Percentiles rank a stretch among this genome's conserved stretches.
Conservation (phyloP, 257 asterid species). For the Nicotiana otophora region DNA sequence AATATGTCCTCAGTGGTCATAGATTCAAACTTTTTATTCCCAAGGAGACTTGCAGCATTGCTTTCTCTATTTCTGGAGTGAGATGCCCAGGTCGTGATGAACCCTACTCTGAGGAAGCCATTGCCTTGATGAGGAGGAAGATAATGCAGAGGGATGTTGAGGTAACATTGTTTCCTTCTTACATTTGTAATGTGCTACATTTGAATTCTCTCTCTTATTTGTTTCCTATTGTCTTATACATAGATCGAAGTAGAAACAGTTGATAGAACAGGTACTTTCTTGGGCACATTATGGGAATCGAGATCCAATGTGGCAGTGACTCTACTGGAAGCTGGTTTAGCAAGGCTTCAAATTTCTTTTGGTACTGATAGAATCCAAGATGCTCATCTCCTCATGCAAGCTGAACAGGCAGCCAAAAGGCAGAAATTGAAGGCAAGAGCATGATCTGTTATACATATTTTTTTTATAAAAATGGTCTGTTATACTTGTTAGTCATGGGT, state of each 20-base stretch:
- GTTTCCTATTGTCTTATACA: not conserved
- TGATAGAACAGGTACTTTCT: constrained; percentile 95
- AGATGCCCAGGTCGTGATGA: constrained; percentile 97
- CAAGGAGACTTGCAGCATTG: constrained; percentile 90
- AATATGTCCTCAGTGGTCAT: constrained; percentile 96
- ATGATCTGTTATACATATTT: not conserved
- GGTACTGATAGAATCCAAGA: constrained; percentile 82
- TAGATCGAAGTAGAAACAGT: constrained; percentile 95
- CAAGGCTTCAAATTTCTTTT: constrained; percentile 77
- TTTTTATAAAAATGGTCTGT: not conserved
- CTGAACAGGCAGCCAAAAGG: constrained; percentile 86
- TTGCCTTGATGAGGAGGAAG: constrained; percentile 93
- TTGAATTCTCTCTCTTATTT: constrained; percentile 1
- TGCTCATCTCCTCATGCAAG: constrained; percentile 78
- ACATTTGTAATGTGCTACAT: not conserved
- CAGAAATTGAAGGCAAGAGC: constrained; percentile 81
- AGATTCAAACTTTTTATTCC: constrained; percentile 80
- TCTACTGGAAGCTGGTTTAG: constrained; percentile 92
- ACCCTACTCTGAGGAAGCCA: constrained; percentile 90
- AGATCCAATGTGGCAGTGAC: constrained; percentile 63
- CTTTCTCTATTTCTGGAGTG: constrained; percentile 91
- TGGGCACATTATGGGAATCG: constrained; percentile 92
- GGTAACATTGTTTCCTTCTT: constrained; percentile 33
- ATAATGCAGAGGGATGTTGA: constrained; percentile 99
- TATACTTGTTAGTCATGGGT: not conserved